Conservation (phyloP, 2,329 filamentous ascomycete species). For the Aspergillus novoparasiticus region DNA sequence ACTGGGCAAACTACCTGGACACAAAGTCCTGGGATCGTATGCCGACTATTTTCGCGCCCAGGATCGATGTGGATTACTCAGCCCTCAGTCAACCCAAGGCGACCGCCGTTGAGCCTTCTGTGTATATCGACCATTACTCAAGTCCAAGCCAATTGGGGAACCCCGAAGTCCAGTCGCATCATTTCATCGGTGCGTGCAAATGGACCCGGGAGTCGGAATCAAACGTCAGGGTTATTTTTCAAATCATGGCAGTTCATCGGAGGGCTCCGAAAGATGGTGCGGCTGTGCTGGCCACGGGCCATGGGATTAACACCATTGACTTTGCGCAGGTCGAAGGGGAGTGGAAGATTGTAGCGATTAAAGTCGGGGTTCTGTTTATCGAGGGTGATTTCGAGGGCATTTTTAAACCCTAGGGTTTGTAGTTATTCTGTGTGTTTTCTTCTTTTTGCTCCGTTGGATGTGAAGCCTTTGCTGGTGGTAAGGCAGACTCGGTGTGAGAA, state of each 20-base stretch:
- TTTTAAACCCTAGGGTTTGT: no score
- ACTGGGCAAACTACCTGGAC: slow-evolving; percentile 6
- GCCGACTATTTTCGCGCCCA: background rate
- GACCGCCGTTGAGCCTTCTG: background rate
- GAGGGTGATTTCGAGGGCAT: background rate
- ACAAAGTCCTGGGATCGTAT: slow-evolving; percentile 9
- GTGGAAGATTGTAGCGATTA: background rate
- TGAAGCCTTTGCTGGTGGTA: background rate
- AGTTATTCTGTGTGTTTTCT: no score
- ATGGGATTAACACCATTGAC: slow-evolving; percentile 5
- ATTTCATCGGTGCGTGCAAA: slow-evolving; percentile 3
- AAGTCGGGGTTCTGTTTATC: background rate
- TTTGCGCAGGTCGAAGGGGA: background rate
- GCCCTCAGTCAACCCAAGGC: background rate
- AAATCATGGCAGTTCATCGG: slow-evolving; percentile 1
- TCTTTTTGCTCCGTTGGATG: no score
- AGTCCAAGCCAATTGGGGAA: background rate
- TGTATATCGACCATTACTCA: background rate
- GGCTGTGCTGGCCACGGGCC: background rate
- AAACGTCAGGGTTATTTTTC: slow-evolving; percentile 1
- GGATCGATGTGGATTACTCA: slow-evolving; percentile 2
- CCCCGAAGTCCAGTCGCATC: background rate
- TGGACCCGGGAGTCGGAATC: background rate
- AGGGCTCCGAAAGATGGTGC: background rate
- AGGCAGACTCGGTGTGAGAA: background rate